Conservation (phyloP, 345 rosid species). For the Eucalyptus pauciflora region DNA sequence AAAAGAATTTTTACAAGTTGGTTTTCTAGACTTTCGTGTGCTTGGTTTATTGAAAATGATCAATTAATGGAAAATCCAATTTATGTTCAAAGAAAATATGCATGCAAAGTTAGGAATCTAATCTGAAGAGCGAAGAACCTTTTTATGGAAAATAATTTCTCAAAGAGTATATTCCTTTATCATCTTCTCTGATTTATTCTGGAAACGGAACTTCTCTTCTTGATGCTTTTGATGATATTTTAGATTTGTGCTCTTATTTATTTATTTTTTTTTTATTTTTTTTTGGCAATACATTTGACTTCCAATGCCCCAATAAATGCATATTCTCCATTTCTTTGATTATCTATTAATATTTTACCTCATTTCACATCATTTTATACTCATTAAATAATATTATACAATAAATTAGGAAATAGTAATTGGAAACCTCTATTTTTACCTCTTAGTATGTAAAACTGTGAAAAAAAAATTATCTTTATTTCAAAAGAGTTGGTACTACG, state of each 20-base stretch:
- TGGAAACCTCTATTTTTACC: background rate
- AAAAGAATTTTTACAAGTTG: too few relatives aligned
- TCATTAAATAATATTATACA: background rate
- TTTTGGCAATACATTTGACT: background rate
- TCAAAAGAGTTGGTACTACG: accelerated
- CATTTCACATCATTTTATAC: background rate
- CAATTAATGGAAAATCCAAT: background rate
- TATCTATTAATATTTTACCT: background rate
- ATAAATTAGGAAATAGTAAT: background rate
- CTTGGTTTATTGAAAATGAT: too few relatives aligned
- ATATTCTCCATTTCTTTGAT: background rate
- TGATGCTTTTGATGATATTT: background rate
- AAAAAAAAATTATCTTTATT: too few relatives aligned
- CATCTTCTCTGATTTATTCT: too few relatives aligned
- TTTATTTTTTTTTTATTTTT: background rate
- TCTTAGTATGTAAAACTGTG: background rate
- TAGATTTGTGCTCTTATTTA: background rate
- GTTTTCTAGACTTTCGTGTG: background rate
- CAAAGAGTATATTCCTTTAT: too few relatives aligned
- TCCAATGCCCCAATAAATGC: background rate
- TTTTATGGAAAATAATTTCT: background rate
- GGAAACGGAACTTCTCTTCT: too few relatives aligned
- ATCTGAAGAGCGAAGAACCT: accelerated
- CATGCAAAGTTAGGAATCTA: background rate
- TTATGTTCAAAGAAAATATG: background rate